These are phyloP conservation scores for Trichophyton benhamiae DNA, from an alignment of 2,329 filamentous ascomycete species.

Conservation along the genomic window DNA sequence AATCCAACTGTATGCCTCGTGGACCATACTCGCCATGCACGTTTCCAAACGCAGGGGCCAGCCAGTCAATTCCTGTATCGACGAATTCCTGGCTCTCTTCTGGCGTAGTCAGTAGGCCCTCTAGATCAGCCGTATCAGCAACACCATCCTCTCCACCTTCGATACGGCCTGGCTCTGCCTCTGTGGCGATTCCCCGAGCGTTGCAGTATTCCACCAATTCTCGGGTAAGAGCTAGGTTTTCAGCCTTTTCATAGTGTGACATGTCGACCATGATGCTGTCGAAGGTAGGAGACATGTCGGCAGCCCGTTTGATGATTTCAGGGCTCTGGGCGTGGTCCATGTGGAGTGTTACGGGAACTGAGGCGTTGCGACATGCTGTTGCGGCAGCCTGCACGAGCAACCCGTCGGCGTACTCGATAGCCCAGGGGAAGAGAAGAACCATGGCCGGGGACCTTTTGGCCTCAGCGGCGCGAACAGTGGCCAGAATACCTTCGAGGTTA, in stretches of 20 bases:
- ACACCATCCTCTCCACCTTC: slow-evolving; percentile 66
- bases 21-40: slow-evolving; percentile 63
- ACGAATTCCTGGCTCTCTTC: slow-evolving; percentile 61
- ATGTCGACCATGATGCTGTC: slow-evolving; percentile 70
- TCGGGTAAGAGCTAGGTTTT: slow-evolving; percentile 53
- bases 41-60: slow-evolving; percentile 65
- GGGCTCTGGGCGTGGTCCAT: slow-evolving; percentile 56
- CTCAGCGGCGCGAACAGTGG: slow-evolving; percentile 57
- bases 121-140: slow-evolving; percentile 51
- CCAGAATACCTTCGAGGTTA: slow-evolving; percentile 59
- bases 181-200: slow-evolving; percentile 52
- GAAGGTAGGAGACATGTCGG: slow-evolving; percentile 48
- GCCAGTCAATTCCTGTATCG: slow-evolving; percentile 57
- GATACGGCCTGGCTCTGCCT: slow-evolving; percentile 60
- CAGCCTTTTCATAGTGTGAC: slow-evolving; percentile 57
- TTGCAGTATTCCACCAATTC: slow-evolving; percentile 54
- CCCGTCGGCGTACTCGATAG: slow-evolving; percentile 51
- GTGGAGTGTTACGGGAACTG: slow-evolving; percentile 50
- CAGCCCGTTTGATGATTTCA: slow-evolving; percentile 49
- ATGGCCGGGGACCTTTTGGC: slow-evolving; percentile 54
- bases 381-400: slow-evolving; percentile 45
- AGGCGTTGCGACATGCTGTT: slow-evolving; percentile 43
- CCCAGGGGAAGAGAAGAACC: slow-evolving; percentile 65
- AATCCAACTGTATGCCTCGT: slow-evolving; percentile 51
- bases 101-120: slow-evolving; percentile 53